Evolutionary conservation across 768 basidiomycete species (phyloP), one percentile per base, ranked within the genome.

Genomic region (Xerocomellus chrysenteron): DNA sequence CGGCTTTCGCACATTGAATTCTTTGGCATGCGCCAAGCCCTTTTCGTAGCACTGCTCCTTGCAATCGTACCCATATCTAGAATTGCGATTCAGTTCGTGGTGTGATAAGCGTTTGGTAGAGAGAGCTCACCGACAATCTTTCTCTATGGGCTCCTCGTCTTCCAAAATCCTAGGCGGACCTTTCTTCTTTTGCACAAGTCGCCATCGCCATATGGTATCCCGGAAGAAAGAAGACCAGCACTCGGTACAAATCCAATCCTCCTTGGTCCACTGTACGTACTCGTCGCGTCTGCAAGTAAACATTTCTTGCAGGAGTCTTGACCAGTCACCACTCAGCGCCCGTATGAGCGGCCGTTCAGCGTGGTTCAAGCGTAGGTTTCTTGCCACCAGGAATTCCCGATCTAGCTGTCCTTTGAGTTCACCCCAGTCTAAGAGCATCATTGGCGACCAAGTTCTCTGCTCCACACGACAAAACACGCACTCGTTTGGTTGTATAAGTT

Each of bases 151-250:
- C n/a, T 28, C 26, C 26, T 28, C 5, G 26, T 5, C 26, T 28
- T 28, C 21, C 21, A 21, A 21, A 2, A 21, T 21, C 21, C 21
- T 21, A 21, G 21, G n/a, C 39, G 2, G 50, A 56, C 57, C 36
- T 3, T 2, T 32, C 17, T 16, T 9, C 48, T 47, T 57, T n/a
- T 52, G 30, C 8, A 2, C 12, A 7, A 52, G 56, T 16, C 48
- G 40, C 46, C 45, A 59, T 28, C 40, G 55, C 49, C 33, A 57
- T 4, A 48, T 7, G 40, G 55, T 57, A 26, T 59, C 47, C 2
- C 3, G 0, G 16, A 59, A 9, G n/a, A 57, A 47, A 12, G 4
- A 0, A 4, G 1, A 19, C 55, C 50, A 52, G 11, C 58, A 59
- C 0, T 1, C 0, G 2, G 4, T 1, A 13, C 55, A 58, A 7